Evolutionary conservation across 805 yeast species (phyloP).

Genomic region (Lachancea lanzarotensis): DNA sequence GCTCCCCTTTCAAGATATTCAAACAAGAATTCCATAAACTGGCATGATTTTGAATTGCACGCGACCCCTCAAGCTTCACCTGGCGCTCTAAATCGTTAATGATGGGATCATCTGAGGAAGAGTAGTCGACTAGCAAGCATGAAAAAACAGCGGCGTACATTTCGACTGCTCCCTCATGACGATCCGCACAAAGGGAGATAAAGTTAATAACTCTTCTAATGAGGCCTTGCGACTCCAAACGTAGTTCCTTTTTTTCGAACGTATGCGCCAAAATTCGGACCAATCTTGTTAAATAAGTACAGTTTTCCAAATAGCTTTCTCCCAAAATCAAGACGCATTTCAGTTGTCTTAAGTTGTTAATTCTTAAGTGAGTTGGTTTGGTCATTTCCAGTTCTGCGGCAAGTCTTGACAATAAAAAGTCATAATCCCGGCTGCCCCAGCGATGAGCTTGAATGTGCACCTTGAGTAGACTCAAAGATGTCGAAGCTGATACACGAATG

Average conservation of each 20-base stretch:
- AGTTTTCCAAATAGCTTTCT: constrained; percentile 6
- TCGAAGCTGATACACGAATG: constrained; percentile 11
- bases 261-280: constrained; percentile 10
- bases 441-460: not conserved
- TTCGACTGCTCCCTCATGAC: constrained; percentile 5
- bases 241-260: constrained; percentile 10
- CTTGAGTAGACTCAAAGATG: constrained; percentile 6
- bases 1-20: constrained; percentile 11
- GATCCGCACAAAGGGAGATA: constrained; percentile 7
- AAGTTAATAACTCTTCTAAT: constrained; percentile 9
- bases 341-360: constrained; percentile 16
- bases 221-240: constrained; percentile 15
- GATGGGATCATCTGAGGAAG: not conserved
- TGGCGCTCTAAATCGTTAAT: not conserved
- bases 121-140: constrained; percentile 4
- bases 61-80: not conserved
- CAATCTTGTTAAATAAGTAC: constrained; percentile 7
- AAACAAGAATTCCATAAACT: constrained; percentile 13
- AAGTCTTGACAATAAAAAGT: constrained; percentile 16
- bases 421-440: constrained; percentile 7
- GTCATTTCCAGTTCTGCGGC: not conserved
- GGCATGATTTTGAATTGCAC: not conserved
- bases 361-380: not conserved
- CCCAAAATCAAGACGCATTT: constrained; percentile 14
- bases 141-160: constrained; percentile 15